Base-by-base conservation (phyloP, 2,329 filamentous ascomycete species). In the Hymenoscyphus scutula region DNA sequence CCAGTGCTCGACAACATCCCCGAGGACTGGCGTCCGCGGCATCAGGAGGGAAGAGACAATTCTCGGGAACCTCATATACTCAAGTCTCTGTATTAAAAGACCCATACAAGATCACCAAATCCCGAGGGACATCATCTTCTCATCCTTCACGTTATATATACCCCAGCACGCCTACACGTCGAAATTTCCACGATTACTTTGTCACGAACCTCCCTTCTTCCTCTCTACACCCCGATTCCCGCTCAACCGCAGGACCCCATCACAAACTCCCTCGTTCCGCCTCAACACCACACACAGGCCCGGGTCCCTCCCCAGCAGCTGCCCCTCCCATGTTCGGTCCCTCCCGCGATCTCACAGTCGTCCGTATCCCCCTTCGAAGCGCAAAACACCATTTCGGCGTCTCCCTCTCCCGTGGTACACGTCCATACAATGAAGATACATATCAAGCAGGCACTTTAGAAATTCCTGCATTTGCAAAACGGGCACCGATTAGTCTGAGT, bases 341-440 rank as follows among this genome's bases (percentile, higher is more conserved):
- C 15, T 82, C 78, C 60, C 85, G 92, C 69, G 92, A 97, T 70
- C 86, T 95, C 68, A 97, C 95, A 0, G 91, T 98, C 5, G 95
- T 98, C 56, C 90, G 95, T 38, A 99, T 99, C 73, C 95, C 95
- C 5, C 80, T 99, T 65, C 90, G 89, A 70, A 93, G 90, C 70
- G 95, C 95, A 32, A 98, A 98, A 74, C 95, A 99, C 74, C 95
- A 99, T 77, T 97, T 96, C 72, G 95, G 95, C 29, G 90, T 87
- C 27, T 85, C 85, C 13, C 84, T 89, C 51, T 89, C 89, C 34
- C 85, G 95, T 56, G 95, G 95, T 25, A 91, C 89, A 61, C 86
- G 95, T 11, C 86, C 88, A 0, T 92, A 95, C 75, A 98, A 98
- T 75, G 95, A 99, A 77, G 95, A 99, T 74, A 85, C 92, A 11